phyloP scores from a whole-genome alignment of 495 filamentous ascomycete genomes.

The Penicillium ochrochloron region DNA sequence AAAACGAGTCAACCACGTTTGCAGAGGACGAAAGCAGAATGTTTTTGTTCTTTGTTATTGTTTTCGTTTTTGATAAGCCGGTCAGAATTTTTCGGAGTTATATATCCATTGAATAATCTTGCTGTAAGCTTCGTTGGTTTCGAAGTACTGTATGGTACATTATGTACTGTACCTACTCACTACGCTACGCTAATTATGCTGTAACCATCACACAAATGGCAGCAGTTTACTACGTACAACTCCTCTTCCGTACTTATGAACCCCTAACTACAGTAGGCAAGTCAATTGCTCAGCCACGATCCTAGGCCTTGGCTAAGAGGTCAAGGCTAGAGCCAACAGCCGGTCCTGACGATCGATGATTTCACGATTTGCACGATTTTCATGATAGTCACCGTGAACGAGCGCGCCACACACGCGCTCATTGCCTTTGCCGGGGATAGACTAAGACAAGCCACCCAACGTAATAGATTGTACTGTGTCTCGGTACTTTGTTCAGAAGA shows the following conservation, averaged over 20 bases:
- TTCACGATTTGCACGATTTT: conserved; percentile 15
- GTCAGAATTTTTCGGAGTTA: conserved; percentile 7
- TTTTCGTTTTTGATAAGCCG: not conserved
- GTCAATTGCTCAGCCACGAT: conserved; percentile 22
- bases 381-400: not conserved
- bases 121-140: not conserved
- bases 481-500: not conserved
- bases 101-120: not conserved
- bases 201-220: not conserved
- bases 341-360: conserved; percentile 14
- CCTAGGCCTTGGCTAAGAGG: conserved; percentile 7
- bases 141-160: not conserved
- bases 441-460: not conserved
- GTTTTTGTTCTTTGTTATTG: conserved; percentile 8
- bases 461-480: not conserved
- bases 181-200: not conserved
- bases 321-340: conserved; percentile 9
- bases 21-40: conserved; percentile 24
- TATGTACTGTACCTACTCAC: not conserved
- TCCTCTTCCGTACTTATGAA: not conserved
- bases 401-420: not conserved
- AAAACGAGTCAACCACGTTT: conserved; percentile 24
- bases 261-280: not conserved
- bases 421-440: conserved; percentile 1
- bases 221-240: not conserved